Conservation (phyloP, 257 asterid genomes). For the Nicotiana knightiana region DNA sequence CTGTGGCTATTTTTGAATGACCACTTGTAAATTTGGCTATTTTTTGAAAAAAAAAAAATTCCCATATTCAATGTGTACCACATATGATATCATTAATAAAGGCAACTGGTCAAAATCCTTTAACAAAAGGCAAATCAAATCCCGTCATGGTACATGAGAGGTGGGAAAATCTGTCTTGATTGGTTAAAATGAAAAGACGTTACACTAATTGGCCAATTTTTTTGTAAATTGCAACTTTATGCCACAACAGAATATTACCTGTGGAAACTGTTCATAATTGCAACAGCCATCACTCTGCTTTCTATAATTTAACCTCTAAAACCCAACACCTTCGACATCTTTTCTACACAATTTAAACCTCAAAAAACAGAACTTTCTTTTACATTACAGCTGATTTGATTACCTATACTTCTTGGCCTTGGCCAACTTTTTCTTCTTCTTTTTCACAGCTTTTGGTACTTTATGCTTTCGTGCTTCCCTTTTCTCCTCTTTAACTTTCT, state of each 20-base stretch:
- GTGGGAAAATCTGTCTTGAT: background rate
- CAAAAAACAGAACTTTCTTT: background rate
- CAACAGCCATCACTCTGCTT: background rate
- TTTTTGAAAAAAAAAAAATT: too few species aligned
- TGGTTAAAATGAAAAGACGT: background rate
- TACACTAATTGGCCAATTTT: background rate
- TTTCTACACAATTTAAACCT: background rate
- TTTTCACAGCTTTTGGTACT: constrained; percentile 74
- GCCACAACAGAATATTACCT: background rate
- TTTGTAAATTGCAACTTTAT: background rate
- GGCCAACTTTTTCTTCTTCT: constrained; percentile 83
- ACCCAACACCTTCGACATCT: background rate
- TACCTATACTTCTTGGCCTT: constrained; percentile 79
- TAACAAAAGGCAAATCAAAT: background rate
- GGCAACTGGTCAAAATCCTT: background rate
- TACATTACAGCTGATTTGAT: background rate
- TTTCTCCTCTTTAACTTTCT: constrained; percentile 90
- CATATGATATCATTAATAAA: too few species aligned
- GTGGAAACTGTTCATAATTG: background rate
- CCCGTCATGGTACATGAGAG: background rate
- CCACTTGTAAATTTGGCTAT: too few species aligned
- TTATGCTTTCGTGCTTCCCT: constrained; percentile 78
- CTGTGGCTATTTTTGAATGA: too few species aligned
- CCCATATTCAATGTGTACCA: too few species aligned
- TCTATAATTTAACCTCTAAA: background rate